Conservation (phyloP, 148 eudicot genomes). For the Camellia sinensis region DNA sequence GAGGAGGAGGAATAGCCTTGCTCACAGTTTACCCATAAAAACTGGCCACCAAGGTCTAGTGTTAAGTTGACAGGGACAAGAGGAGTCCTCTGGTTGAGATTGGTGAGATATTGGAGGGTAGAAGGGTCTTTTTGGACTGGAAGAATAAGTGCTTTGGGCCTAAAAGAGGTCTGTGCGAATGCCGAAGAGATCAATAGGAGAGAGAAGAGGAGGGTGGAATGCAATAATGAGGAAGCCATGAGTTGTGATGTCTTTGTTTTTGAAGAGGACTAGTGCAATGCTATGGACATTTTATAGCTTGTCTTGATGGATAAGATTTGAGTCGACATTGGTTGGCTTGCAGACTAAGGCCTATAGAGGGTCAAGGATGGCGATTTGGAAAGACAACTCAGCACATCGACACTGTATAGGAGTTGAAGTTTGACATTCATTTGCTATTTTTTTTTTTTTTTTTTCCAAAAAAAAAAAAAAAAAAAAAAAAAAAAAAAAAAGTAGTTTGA, state of each 20-base stretch:
- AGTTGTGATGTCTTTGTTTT: neutral
- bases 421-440: too few relatives aligned
- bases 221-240: constrained; percentile 16
- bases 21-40: constrained; percentile 51
- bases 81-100: constrained; percentile 50
- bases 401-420: too few relatives aligned
- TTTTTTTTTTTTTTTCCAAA: too few relatives aligned
- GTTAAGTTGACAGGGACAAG: constrained; percentile 31
- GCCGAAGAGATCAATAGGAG: constrained; percentile 21
- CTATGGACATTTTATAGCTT: neutral
- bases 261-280: neutral
- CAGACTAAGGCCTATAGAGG: too few relatives aligned
- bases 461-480: too few relatives aligned
- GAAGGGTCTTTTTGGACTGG: constrained; percentile 42
- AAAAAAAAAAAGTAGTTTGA: too few relatives aligned
- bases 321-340: too few relatives aligned
- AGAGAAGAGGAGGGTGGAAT: constrained; percentile 9
- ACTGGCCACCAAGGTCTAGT: constrained; percentile 45
- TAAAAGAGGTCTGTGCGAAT: constrained; percentile 18
- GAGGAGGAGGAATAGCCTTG: constrained; percentile 34
- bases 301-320: too few relatives aligned
- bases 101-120: constrained; percentile 47
- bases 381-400: too few relatives aligned
- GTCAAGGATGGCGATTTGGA: too few relatives aligned
- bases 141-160: constrained; percentile 43